Percentiles rank a stretch among this genome's conserved stretches.
These are phyloP conservation scores for Lojkania enalia DNA, from an alignment of 2,329 filamentous ascomycete species.

Conservation along the genomic window DNA sequence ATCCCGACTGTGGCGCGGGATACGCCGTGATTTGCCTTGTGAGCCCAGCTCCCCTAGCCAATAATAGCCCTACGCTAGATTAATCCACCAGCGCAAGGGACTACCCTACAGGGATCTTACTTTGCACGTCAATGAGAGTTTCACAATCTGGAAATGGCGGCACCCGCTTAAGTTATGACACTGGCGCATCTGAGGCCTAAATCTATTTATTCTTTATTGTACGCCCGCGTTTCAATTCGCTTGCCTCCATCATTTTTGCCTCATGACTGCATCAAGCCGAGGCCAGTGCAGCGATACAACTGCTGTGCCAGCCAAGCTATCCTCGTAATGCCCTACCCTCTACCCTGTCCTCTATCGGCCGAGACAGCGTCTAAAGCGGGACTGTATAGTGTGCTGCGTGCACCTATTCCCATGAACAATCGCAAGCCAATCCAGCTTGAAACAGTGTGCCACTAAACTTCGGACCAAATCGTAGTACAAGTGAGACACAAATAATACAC, in stretches of 20 bases:
- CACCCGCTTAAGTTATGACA: slow-evolving; percentile 6
- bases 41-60: slow-evolving; percentile 1
- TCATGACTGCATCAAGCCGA: background rate
- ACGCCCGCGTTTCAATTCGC: slow-evolving; percentile 10
- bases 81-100: slow-evolving; percentile 16
- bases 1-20: slow-evolving; percentile 8
- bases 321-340: slow-evolving; percentile 14
- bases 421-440: slow-evolving; percentile 19
- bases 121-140: slow-evolving; percentile 16
- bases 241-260: slow-evolving; percentile 5
- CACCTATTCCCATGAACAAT: slow-evolving; percentile 11
- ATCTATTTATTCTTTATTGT: slow-evolving; percentile 15
- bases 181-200: slow-evolving; percentile 5
- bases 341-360: slow-evolving; percentile 15
- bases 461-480: slow-evolving; percentile 25
- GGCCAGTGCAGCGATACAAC: slow-evolving; percentile 15
- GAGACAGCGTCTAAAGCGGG: background rate
- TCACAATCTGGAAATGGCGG: slow-evolving; percentile 19
- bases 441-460: slow-evolving; percentile 27
- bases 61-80: slow-evolving; percentile 20
- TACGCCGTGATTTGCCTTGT: slow-evolving; percentile 2
- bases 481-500: slow-evolving; percentile 30
- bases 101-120: slow-evolving; percentile 13
- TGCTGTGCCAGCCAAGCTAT: slow-evolving; percentile 15
- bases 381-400: slow-evolving; percentile 8